These are phyloP conservation scores for Acer yangbiense DNA, from an alignment of 345 rosid species.

Conservation along the genomic window DNA sequence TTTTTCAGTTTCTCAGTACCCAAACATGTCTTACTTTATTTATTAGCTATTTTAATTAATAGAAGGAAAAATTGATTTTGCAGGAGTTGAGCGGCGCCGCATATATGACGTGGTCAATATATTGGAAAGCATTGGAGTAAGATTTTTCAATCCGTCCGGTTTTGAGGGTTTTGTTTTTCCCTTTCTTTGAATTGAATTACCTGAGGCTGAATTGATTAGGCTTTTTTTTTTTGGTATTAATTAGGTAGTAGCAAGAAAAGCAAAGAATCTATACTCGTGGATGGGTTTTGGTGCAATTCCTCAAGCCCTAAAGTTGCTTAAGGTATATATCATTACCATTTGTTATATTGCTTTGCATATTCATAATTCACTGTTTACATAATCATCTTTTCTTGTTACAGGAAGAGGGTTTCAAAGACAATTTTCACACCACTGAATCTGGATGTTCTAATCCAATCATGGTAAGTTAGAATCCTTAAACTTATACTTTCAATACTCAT, in stretches of 20 bases:
- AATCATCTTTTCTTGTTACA: constrained; percentile 25
- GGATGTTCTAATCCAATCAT: constrained; percentile 37
- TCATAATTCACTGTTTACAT: not conserved
- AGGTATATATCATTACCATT: constrained; percentile 31
- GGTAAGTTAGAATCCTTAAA: constrained; percentile 31
- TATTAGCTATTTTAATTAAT: not conserved
- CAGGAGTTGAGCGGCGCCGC: constrained; percentile 80
- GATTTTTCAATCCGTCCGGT: constrained; percentile 7
- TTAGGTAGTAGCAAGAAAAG: constrained; percentile 74
- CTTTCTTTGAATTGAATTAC: constrained; percentile 3
- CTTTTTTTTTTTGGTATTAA: not conserved
- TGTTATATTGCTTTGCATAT: not conserved
- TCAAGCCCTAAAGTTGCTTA: constrained; percentile 51
- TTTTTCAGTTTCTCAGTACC: not conserved
- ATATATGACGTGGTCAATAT: constrained; percentile 84
- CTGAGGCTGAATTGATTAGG: constrained; percentile 15
- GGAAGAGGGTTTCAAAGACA: constrained; percentile 65
- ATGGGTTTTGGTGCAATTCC: constrained; percentile 76
- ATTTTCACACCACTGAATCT: constrained; percentile 40
- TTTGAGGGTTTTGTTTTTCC: too few relatives aligned
- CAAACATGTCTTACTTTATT: constrained; percentile 4
- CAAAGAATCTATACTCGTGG: constrained; percentile 80
- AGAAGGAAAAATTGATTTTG: constrained; percentile 11
- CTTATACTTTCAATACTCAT: not conserved
- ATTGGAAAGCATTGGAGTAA: constrained; percentile 75